These are phyloP conservation scores for Corynespora cassiicola DNA, from an alignment of 2,329 filamentous ascomycete genomes.

Conservation along the genomic window DNA sequence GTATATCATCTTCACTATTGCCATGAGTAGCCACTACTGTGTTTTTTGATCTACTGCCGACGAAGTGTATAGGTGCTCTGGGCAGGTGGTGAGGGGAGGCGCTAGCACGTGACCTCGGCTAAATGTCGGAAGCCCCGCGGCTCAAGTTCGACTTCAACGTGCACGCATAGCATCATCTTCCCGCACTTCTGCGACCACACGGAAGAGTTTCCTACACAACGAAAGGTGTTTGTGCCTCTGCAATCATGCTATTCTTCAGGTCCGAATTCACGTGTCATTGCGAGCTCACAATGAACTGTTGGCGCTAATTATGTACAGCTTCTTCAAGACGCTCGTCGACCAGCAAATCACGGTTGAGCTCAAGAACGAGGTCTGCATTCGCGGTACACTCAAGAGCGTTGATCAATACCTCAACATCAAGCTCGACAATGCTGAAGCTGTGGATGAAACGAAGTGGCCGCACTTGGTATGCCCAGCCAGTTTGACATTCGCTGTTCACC, in stretches of 20 bases:
- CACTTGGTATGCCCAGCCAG: constrained; percentile 76
- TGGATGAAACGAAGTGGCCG: constrained; percentile 93
- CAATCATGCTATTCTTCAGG: constrained; percentile 62
- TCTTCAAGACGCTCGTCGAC: constrained; percentile 99
- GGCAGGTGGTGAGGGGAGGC: too few species aligned
- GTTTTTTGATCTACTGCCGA: too few species aligned
- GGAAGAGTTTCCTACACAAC: too few species aligned
- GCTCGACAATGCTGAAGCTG: constrained; percentile 90
- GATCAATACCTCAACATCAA: constrained; percentile 99
- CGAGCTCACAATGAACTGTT: not conserved
- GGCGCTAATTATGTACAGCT: constrained; percentile 52
- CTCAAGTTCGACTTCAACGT: too few species aligned
- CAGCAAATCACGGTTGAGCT: constrained; percentile 97
- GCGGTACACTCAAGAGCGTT: constrained; percentile 93
- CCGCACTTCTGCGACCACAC: too few species aligned
- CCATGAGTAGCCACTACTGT: not conserved
- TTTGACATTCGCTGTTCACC: too few species aligned
- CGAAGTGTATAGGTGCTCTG: too few species aligned
- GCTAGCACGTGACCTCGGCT: too few species aligned
- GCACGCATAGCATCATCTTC: too few species aligned
- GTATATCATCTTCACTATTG: too few species aligned
- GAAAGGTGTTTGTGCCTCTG: too few species aligned
- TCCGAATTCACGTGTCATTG: constrained; percentile 21
- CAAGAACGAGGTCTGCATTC: constrained; percentile 98
- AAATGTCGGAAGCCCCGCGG: too few species aligned